Evolutionary conservation across 257 asterid species (phyloP).

Genomic region (Leonotis leonurus): DNA sequence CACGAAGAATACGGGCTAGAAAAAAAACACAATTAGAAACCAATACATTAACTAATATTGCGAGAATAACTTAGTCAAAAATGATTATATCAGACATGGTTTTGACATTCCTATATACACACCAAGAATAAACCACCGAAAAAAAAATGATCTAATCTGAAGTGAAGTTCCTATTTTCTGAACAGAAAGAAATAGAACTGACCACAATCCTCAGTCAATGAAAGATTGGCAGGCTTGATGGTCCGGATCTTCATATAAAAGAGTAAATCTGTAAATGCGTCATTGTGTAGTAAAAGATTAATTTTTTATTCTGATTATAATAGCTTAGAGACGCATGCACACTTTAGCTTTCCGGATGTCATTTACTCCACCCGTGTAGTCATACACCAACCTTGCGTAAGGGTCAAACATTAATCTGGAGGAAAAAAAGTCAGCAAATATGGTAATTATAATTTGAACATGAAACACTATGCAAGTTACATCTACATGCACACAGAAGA

Average conservation of each 20-base stretch:
- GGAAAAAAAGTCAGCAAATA: conserved; percentile 13
- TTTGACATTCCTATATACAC: not conserved
- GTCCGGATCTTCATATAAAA: conserved; percentile 56
- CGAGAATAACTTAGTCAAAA: not conserved
- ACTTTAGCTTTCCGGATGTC: conserved; percentile 82
- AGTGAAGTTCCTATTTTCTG: conserved; percentile 1
- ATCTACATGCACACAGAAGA: not conserved
- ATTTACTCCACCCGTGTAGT: conserved; percentile 71
- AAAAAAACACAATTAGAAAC: conserved; percentile 3
- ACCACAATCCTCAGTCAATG: conserved; percentile 82
- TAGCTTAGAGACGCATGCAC: conserved; percentile 64
- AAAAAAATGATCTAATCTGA: not conserved
- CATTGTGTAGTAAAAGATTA: not conserved
- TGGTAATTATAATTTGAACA: not conserved
- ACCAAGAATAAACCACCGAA: not conserved
- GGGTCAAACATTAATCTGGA: conserved; percentile 91
- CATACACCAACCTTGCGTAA: conserved; percentile 66
- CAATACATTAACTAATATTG: not conserved
- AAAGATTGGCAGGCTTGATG: conserved; percentile 51
- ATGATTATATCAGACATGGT: not conserved
- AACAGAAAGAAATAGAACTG: conserved; percentile 10
- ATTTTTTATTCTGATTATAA: conserved; percentile 5
- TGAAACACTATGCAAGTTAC: not conserved
- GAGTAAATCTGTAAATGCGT: conserved; percentile 15
- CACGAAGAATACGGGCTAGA: conserved; percentile 89